Percentiles rank a stretch among this genome's conserved stretches.
These are phyloP conservation scores for Xylariaceae sp. DNA, from an alignment of 2,329 filamentous ascomycete species.

Conservation along the genomic window DNA sequence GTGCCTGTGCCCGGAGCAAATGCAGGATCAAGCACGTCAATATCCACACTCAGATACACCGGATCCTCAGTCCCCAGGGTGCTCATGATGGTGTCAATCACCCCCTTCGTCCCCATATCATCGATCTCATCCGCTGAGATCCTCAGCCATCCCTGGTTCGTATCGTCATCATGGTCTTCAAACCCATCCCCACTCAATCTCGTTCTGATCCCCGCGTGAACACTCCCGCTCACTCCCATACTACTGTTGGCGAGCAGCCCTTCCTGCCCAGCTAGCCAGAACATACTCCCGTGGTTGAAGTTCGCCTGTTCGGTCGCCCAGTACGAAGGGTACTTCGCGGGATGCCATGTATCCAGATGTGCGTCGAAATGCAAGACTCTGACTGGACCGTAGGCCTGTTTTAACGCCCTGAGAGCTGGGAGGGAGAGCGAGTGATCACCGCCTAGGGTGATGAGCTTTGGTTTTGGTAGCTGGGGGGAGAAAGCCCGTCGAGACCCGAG, in stretches of 20 bases:
- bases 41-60: constrained; percentile 77
- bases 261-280: constrained; percentile 82
- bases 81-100: constrained; percentile 68
- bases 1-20: constrained; percentile 76
- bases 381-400: constrained; percentile 61
- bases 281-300: constrained; percentile 90
- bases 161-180: constrained; percentile 69
- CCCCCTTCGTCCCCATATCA: constrained; percentile 69
- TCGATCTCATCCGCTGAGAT: constrained; percentile 87
- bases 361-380: constrained; percentile 74
- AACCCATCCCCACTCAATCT: constrained; percentile 65
- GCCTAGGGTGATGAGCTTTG: constrained; percentile 66
- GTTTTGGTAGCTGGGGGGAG: constrained; percentile 35
- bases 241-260: constrained; percentile 72
- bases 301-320: constrained; percentile 69
- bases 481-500: constrained; percentile 48
- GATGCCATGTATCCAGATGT: constrained; percentile 85
- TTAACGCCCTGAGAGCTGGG: constrained; percentile 65
- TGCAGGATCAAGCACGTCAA: constrained; percentile 71
- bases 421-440: constrained; percentile 72
- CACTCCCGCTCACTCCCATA: constrained; percentile 57
- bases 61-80: constrained; percentile 72
- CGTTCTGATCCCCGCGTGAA: constrained; percentile 82
- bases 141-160: constrained; percentile 72
- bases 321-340: constrained; percentile 72